Evolutionary conservation across 306 rosid species (phyloP).

Genomic region (Inga laurina): DNA sequence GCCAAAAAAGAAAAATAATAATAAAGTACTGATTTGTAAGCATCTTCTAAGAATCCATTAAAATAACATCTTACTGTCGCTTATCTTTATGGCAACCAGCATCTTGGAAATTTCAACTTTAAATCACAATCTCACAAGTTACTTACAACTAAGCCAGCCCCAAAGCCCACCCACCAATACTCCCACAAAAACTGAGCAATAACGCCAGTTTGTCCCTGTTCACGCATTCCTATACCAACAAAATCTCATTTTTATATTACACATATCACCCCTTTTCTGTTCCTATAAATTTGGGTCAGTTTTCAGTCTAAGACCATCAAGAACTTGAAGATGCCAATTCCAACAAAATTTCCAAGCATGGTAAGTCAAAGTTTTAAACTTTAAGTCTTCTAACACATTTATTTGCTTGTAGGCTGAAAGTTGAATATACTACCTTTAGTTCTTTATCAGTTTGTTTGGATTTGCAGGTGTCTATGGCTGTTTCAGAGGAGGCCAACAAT

Average conservation of each 20-base stretch:
- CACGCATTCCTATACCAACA: conserved; percentile 21
- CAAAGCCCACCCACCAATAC: conserved; percentile 31
- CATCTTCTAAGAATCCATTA: conserved; percentile 37
- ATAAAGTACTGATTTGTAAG: background rate
- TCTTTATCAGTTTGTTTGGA: background rate
- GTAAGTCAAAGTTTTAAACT: background rate
- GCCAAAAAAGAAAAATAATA: too few species aligned
- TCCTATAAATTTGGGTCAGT: conserved; percentile 49
- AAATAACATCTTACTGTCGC: conserved; percentile 46
- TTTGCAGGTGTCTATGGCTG: conserved; percentile 43
- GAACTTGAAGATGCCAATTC: background rate
- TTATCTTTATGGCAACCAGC: conserved; percentile 41
- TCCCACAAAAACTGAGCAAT: conserved; percentile 49
- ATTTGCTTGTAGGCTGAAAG: background rate
- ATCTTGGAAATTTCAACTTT: conserved; percentile 45
- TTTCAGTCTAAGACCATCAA: conserved; percentile 15
- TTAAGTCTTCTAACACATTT: background rate
- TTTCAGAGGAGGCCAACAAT: conserved; percentile 32
- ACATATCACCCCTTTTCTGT: conserved; percentile 2
- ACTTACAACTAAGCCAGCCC: conserved; percentile 40
- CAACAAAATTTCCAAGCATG: background rate
- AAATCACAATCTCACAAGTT: conserved; percentile 35
- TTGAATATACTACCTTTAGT: background rate
- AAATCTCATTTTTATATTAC: conserved; percentile 25
- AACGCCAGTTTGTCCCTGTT: conserved; percentile 24